Percentiles rank a stretch among this genome's conserved stretches.
Conservation (phyloP, 2,329 filamentous ascomycete genomes). For the Fusarium circinatum region DNA sequence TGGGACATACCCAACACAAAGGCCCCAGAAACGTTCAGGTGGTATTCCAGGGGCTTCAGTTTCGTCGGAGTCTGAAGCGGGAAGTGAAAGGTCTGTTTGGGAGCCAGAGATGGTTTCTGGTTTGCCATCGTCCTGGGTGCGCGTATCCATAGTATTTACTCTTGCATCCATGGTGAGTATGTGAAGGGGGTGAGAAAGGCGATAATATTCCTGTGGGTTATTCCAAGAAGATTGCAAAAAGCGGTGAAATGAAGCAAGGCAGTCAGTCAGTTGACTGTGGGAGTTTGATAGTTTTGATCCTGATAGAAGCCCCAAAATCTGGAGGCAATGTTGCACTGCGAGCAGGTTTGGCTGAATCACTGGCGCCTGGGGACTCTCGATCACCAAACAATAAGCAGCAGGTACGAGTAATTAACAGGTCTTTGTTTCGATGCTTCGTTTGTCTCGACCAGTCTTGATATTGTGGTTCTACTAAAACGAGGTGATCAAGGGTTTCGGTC, state of each 20-base stretch:
- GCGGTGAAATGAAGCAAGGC: not conserved
- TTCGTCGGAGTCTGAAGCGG: not conserved
- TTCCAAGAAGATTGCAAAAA: not conserved
- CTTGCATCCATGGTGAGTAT: not conserved
- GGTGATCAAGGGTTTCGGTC: not conserved
- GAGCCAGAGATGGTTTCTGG: not conserved
- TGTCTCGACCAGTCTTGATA: not conserved
- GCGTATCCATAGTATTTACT: not conserved
- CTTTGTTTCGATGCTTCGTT: not conserved
- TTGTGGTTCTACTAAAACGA: not conserved
- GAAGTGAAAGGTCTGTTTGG: not conserved
- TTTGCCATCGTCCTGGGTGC: not conserved
- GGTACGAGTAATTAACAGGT: not conserved
- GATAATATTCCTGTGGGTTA: not conserved
- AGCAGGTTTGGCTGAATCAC: not conserved
- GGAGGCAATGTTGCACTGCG: not conserved
- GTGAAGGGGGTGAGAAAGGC: not conserved
- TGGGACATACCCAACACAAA: constrained; percentile 48
- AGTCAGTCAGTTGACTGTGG: not conserved
- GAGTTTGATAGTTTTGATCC: not conserved
- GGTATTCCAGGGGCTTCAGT: constrained; percentile 37
- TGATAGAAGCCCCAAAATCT: not conserved
- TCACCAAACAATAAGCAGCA: not conserved
- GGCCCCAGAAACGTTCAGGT: constrained; percentile 47
- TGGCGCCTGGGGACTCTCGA: not conserved